Evolutionary conservation across 1,284 basidiomycete genomes (phyloP), one percentile per base, ranked within the genome.

Genomic region (Trametes hirsuta): DNA sequence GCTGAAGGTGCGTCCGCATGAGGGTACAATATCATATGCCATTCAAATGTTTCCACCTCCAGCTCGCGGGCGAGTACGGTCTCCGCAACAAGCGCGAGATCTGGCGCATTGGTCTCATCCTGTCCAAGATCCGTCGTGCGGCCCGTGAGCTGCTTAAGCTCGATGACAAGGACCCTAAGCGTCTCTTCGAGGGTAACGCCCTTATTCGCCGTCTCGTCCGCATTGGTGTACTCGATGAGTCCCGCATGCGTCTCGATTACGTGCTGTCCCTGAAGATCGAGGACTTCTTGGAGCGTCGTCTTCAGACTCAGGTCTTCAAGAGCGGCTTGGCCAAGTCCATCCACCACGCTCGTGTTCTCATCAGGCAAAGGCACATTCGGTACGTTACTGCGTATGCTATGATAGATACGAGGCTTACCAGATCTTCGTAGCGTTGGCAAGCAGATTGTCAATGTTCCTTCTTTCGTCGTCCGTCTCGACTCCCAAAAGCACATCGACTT

Each of bases 241-340:
- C 87, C 68, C 93, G 96, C 79, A 98, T 99, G 97, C 90, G 95
- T 82, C 93, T 98, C 81, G 95, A 98, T 92, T 99, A 98, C 90
- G 97, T 98, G 83, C 84, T 99, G 76, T 96, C 96, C 61, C 84
- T 98, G 75, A 98, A 98, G 85, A 91, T 98, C 71, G 97, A 99
- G 81, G 97, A 99, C 81, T 99, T 99, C 90, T 91, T 99, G 88
- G 97, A 99, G 86, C 89, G 97, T 72, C 85, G 97, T 72, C 83
- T 99, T 72, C 97, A 99, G 84, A 99, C 97, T 58, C 97, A 98
- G 84, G 97, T 99, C 72, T 99, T 98, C 93, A 99, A 99, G 88
- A 90, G 87, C 68, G 95, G 96, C 70, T 86, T 99, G 68, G 97
- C 97, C 66, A 98, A 98, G 89, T 92, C 88, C 71, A 98, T 99